Evolutionary conservation across 148 eudicot species (phyloP), one percentile per base, ranked within the genome.

Genomic region (Spergularia marina): DNA sequence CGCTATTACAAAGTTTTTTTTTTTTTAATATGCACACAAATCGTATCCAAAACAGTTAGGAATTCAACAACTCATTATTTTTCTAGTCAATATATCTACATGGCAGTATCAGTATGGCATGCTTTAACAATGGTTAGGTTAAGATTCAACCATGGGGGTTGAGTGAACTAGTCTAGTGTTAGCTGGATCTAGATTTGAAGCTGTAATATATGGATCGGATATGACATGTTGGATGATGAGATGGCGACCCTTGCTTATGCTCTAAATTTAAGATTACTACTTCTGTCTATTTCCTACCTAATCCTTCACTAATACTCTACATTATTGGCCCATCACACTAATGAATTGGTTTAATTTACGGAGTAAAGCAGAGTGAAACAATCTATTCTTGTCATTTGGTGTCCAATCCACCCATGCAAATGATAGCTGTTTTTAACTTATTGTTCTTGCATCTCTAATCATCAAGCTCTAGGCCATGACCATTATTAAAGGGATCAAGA

Each of bases 231-330:
- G 75, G 40, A 58, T 15, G 65, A 23, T 52, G 63, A 71, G 81
- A 78, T 55, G 21, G 58, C 17, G 81, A 73, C 72, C 55, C 14
- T 54, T 72, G 81, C 77, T 78, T 73, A 49, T 54, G 58, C 59
- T 73, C 59, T 65, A 73, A 72, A 73, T 17, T 34, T 78, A 78
- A 78, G 73, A 72, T 65, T 72, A 65, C 52, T 58, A 56, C n/a
- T n/a, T 2, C 13, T 72, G 68, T 78, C 77, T 49, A 57, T 78
- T 73, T 78, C 73, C 73, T 36, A 78, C 77, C 81, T 72, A 78
- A 78, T 78, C 44, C 52, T 34, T 47, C 47, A 73, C 13, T 65
- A 73, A 41, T 61, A 60, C 23, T 60, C 44, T 8, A 10, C 20
- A 47, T 23, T 7, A 8, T 47, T 47, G 16, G 51, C 25, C 47